These are phyloP conservation scores for Cryptococcus sp. DNA, from an alignment of 1,284 basidiomycete species.

Conservation along the genomic window DNA sequence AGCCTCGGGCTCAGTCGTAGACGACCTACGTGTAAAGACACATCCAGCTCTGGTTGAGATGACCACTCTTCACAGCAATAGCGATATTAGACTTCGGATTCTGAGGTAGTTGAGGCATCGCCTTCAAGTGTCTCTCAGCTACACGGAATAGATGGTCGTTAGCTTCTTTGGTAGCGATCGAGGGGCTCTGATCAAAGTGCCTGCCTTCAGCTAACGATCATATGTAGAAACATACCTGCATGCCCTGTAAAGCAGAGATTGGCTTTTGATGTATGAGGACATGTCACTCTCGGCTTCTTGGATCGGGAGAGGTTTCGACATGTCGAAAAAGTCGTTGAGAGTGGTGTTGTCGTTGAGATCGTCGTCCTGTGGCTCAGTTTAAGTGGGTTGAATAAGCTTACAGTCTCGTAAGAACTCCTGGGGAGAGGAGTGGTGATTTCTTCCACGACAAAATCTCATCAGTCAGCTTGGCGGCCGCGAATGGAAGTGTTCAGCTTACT, in stretches of 20 bases:
- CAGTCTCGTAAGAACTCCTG: constrained; percentile 1
- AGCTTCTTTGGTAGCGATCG: constrained; percentile 12
- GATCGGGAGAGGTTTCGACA: constrained; percentile 2
- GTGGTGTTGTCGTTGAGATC: constrained; percentile 18
- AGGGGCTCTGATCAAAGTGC: constrained; percentile 14
- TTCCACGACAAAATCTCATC: constrained; percentile 20
- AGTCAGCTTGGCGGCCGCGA: neutral
- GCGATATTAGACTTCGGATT: constrained; percentile 5
- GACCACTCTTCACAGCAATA: constrained; percentile 6
- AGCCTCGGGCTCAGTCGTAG: too few species aligned
- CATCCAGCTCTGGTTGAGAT: constrained; percentile 23
- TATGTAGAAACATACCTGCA: constrained; percentile 11
- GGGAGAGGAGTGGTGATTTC: constrained; percentile 46
- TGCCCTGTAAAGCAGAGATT: constrained; percentile 22
- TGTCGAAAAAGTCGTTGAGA: constrained; percentile 18
- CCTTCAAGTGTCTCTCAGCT: constrained; percentile 22
- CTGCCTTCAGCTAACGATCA: constrained; percentile 8
- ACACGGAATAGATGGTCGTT: constrained; percentile 16
- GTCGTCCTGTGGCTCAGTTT: neutral
- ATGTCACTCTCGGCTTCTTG: constrained; percentile 14
- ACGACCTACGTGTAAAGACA: constrained; percentile 19
- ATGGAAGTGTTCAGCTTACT: constrained; percentile 11
- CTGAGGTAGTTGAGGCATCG: constrained; percentile 8
- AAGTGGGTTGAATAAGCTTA: constrained; percentile 2
- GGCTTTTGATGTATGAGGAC: constrained; percentile 18